These are phyloP conservation scores for Papiliotrema fonsecae DNA, from an alignment of 1,284 basidiomycete genomes.

Conservation along the genomic window DNA sequence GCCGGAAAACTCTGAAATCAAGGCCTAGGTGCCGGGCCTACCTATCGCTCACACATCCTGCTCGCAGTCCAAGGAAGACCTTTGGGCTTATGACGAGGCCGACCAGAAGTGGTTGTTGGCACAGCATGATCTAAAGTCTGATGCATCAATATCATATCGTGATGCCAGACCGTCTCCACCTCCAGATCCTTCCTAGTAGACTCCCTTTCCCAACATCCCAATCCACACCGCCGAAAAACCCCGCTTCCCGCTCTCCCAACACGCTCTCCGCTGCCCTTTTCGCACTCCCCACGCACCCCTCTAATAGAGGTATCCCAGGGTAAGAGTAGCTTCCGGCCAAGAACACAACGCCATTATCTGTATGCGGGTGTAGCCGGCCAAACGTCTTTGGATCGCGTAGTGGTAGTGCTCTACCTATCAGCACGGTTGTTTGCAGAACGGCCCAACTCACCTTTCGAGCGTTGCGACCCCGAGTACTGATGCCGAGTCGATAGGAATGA, in stretches of 20 bases:
- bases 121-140: too few species aligned
- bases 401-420: constrained; percentile 33
- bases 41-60: too few species aligned
- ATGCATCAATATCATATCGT: too few species aligned
- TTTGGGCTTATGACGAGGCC: too few species aligned
- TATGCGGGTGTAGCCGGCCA: constrained; percentile 8
- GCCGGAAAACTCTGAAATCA: too few species aligned
- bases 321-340: constrained; percentile 46
- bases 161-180: too few species aligned
- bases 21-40: too few species aligned
- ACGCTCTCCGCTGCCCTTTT: constrained; percentile 30
- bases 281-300: constrained; percentile 48
- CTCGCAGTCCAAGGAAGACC: too few species aligned
- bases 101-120: too few species aligned
- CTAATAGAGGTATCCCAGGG: constrained; percentile 48
- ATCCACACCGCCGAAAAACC: constrained; percentile 22
- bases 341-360: constrained; percentile 18
- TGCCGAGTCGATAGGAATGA: constrained; percentile 53
- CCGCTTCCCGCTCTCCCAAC: neutral
- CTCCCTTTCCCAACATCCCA: constrained; percentile 32
- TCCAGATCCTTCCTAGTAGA: constrained; percentile 25
- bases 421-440: neutral
- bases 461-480: constrained; percentile 57
- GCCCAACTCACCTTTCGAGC: constrained; percentile 58
- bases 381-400: constrained; percentile 17